Base-by-base conservation (phyloP, 2,329 filamentous ascomycete genomes). In the Xylariaceae sp. region DNA sequence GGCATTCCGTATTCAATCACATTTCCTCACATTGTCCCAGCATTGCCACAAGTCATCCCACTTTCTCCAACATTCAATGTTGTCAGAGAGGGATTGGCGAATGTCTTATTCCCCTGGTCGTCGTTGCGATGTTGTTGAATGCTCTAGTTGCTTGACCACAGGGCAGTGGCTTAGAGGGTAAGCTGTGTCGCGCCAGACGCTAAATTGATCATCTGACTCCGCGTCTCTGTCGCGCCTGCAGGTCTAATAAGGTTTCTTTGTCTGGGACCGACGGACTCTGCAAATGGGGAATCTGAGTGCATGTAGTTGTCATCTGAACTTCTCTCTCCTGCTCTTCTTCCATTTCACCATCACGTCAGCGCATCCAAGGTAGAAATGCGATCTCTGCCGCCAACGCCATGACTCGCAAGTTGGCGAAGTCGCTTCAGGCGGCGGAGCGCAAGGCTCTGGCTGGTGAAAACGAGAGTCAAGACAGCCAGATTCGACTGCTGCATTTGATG, bases 401-500 rank as follows among this genome's bases (percentile, higher is more conserved):
- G 61, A 43, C 52, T 49, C 47, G 42, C 9, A 57, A 52, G 7
- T 31, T 41, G 45, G 47, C 58, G 31, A 55, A 49, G 43, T 56
- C 54, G 17, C 32, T 58, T 36, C 15, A 18, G n/a, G 40, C 43
- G 11, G 56, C 58, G 1, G 53, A 62, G 40, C 53, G 52, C 30
- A 47, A 44, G 19, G 54, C 55, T 14, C 48, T 61, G 17, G 43
- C 42, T 11, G 53, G 58, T 30, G 49, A 61, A 15, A 58, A 59
- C 41, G 61, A 65, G 27, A 65, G 61, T 45, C 61, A 66, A 53
- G 61, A 63, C 31, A 65, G 62, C 40, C 63, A 64, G 41, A 53
- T 48, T 5, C 45, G 58, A 40, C 49, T 66, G 30, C 46, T 58
- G 6, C 52, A 50, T 36, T 48, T 56, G 15, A 57, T 61, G 30